A percentile compares a stretch with the other conserved stretches of the same genome.
Conservation (phyloP, 2,329 filamentous ascomycete genomes). For the Fusarium abutilonis region DNA sequence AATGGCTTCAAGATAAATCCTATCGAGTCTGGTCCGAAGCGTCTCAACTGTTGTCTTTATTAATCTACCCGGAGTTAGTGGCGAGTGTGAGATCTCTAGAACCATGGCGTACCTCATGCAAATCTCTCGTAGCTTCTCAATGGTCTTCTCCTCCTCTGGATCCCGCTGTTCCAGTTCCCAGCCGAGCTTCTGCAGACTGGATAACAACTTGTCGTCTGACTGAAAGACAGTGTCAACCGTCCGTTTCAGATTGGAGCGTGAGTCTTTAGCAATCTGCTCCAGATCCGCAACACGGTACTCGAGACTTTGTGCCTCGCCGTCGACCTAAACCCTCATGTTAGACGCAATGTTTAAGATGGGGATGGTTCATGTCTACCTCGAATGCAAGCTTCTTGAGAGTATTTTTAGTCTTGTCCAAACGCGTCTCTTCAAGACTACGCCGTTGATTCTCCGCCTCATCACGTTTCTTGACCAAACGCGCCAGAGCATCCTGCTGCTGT, state of each 20-base stretch:
- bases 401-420: constrained; percentile 48
- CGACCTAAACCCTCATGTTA: constrained; percentile 52
- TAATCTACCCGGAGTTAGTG: constrained; percentile 51
- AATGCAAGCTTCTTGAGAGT: constrained; percentile 55
- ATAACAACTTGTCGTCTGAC: constrained; percentile 72
- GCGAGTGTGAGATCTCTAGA: neutral
- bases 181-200: constrained; percentile 72
- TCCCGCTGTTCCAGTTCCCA: constrained; percentile 66
- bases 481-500: constrained; percentile 70
- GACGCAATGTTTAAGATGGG: neutral
- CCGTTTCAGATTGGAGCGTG: constrained; percentile 57
- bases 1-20: constrained; percentile 63
- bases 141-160: constrained; percentile 61
- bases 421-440: constrained; percentile 44
- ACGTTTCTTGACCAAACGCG: constrained; percentile 57
- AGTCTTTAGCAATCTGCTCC: constrained; percentile 60
- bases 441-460: constrained; percentile 46
- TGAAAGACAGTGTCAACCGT: constrained; percentile 62
- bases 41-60: constrained; percentile 68
- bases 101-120: constrained; percentile 59
- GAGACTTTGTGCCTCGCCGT: constrained; percentile 59
- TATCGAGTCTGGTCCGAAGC: constrained; percentile 63
- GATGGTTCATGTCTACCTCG: constrained; percentile 50
- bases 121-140: constrained; percentile 67
- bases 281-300: constrained; percentile 59